Conservation (phyloP, 257 asterid genomes). For the Craterostigma plantagineum region DNA sequence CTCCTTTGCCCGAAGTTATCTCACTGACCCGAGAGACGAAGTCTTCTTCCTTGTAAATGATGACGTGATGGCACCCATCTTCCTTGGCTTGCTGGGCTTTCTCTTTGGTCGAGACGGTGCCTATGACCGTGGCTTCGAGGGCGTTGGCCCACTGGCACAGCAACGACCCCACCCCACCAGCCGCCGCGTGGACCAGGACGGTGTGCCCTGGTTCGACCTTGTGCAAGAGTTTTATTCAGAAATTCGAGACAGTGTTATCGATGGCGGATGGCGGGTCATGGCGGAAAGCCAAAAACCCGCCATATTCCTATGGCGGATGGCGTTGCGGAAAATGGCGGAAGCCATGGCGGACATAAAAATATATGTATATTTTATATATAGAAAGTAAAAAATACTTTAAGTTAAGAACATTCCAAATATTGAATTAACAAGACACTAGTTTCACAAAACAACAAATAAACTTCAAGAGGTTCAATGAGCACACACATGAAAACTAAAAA, state of each 20-base stretch:
- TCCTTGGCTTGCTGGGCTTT: slow-evolving; percentile 84
- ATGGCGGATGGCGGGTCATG: too few species aligned
- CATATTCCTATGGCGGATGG: too few species aligned
- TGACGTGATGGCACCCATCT: slow-evolving; percentile 87
- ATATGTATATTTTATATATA: too few species aligned
- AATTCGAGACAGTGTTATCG: not conserved
- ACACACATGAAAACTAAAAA: too few species aligned
- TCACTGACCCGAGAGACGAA: slow-evolving; percentile 69
- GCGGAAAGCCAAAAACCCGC: too few species aligned
- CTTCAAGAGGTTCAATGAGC: too few species aligned
- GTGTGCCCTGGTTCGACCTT: slow-evolving; percentile 87
- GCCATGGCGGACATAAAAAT: too few species aligned
- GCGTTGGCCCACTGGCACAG: slow-evolving; percentile 95
- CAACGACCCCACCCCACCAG: slow-evolving; percentile 93
- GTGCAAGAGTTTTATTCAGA: not conserved
- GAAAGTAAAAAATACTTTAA: too few species aligned
- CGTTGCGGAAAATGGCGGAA: too few species aligned
- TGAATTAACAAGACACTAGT: too few species aligned
- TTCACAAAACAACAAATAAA: too few species aligned
- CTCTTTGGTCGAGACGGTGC: slow-evolving; percentile 82
- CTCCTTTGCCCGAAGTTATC: slow-evolving; percentile 86
- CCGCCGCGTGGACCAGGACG: slow-evolving; percentile 88
- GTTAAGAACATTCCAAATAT: too few species aligned
- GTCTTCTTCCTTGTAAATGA: slow-evolving; percentile 64
- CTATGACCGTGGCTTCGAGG: slow-evolving; percentile 85